phyloP scores from a whole-genome alignment of 495 filamentous ascomycete genomes.

The Hyaloscypha variabilis region DNA sequence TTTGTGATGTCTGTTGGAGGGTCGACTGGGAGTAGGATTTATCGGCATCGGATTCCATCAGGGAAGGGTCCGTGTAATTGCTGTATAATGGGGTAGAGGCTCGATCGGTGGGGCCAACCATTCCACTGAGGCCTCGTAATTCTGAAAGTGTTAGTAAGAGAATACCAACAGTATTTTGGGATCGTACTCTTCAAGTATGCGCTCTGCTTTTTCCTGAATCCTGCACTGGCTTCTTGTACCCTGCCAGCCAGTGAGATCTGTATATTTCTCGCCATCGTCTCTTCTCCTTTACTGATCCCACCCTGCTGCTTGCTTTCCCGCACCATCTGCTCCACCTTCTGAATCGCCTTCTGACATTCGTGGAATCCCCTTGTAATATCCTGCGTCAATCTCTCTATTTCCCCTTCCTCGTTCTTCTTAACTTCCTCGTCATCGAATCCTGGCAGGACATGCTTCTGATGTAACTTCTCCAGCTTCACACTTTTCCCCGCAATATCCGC shows the following conservation, averaged over 20 bases:
- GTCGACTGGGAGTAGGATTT: slow-evolving; percentile 89
- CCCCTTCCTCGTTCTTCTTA: slow-evolving; percentile 77
- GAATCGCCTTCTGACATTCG: slow-evolving; percentile 83
- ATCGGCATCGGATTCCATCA: slow-evolving; percentile 89
- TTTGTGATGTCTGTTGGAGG: slow-evolving; percentile 60
- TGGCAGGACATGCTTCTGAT: slow-evolving; percentile 95
- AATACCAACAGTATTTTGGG: background rate
- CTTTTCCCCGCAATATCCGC: slow-evolving; percentile 80
- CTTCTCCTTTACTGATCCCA: slow-evolving; percentile 75
- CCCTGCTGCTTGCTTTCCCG: slow-evolving; percentile 69
- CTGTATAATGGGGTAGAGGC: slow-evolving; percentile 62
- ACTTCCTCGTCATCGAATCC: slow-evolving; percentile 95
- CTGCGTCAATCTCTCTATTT: slow-evolving; percentile 89
- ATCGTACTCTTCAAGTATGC: slow-evolving; percentile 87
- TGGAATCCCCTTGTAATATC: slow-evolving; percentile 89
- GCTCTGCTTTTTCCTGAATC: slow-evolving; percentile 95
- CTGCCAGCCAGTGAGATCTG: slow-evolving; percentile 84
- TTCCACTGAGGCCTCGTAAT: slow-evolving; percentile 70
- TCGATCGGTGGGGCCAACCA: slow-evolving; percentile 49
- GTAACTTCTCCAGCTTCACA: slow-evolving; percentile 82
- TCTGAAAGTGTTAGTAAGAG: slow-evolving; percentile 55
- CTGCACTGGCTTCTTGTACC: slow-evolving; percentile 90
- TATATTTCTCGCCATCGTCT: slow-evolving; percentile 95
- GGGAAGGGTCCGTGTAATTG: slow-evolving; percentile 66
- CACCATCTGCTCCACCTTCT: slow-evolving; percentile 84